Evolutionary conservation across 139 green algal species (phyloP).

Genomic region (Chlorella sp.): DNA sequence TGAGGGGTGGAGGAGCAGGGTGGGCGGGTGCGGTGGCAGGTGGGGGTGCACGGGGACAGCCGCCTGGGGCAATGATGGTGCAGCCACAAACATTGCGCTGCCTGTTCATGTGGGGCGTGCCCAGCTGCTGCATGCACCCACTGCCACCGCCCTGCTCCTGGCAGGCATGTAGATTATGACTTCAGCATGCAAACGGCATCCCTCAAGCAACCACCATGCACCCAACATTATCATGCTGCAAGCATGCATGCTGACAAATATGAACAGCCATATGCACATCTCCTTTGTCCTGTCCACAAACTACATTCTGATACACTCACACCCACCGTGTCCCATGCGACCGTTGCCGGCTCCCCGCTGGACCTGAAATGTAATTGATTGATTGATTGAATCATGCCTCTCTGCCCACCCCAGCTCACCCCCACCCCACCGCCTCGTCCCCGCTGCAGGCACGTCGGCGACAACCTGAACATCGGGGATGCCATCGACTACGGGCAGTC

Average conservation of each 20-base stretch:
- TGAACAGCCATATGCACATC: too few species aligned
- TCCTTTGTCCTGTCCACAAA: too few species aligned
- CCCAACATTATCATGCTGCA: neutral
- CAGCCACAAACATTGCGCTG: neutral
- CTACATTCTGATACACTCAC: too few species aligned
- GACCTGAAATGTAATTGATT: too few species aligned
- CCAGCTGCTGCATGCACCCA: neutral
- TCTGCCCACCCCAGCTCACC: too few species aligned
- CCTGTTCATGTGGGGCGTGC: neutral
- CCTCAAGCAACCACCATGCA: too few species aligned
- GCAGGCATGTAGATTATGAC: too few species aligned
- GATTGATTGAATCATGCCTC: too few species aligned
- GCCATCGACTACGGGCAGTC: conserved; percentile 87
- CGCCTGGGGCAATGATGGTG: neutral
- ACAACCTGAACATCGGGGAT: conserved; percentile 84
- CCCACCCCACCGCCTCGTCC: neutral
- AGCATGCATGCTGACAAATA: too few species aligned
- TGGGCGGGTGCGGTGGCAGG: neutral
- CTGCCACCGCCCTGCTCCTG: too few species aligned
- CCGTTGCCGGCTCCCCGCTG: too few species aligned
- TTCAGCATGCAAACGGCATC: neutral
- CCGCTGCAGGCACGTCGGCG: conserved; percentile 62
- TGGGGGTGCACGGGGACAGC: neutral
- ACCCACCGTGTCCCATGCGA: too few species aligned
- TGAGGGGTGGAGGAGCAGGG: neutral